Percentiles rank a stretch among this genome's conserved stretches.
phyloP scores from a whole-genome alignment of 164 flowering plant genomes.

The Vitis cinerea region DNA sequence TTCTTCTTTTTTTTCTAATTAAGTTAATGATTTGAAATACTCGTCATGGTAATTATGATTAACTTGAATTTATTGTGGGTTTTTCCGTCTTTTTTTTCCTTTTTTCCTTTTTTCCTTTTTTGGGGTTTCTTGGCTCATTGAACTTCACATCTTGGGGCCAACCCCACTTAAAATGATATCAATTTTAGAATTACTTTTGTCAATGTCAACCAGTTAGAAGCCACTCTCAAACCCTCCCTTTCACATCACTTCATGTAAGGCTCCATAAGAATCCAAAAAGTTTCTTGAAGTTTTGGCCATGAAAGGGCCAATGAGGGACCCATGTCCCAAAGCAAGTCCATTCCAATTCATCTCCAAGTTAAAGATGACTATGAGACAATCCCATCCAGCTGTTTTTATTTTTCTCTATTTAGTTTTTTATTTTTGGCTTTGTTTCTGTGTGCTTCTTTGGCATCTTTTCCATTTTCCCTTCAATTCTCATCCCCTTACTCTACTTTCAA shows the following conservation, averaged over 20 bases:
- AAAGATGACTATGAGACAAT: slow-evolving; percentile 10
- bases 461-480: not conserved
- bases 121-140: no score
- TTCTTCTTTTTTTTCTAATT: no score
- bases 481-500: not conserved
- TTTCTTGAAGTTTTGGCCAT: slow-evolving; percentile 15
- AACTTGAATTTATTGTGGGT: no score
- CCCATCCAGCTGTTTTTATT: slow-evolving; percentile 20
- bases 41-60: no score
- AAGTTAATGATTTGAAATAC: no score
- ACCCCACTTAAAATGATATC: no score
- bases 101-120: no score
- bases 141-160: no score
- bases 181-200: not conserved
- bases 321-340: slow-evolving; percentile 13
- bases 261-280: slow-evolving; percentile 21
- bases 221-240: not conserved
- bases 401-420: not conserved
- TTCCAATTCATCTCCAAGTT: not conserved
- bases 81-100: no score
- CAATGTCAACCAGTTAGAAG: not conserved
- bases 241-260: not conserved
- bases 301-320: slow-evolving; percentile 1
- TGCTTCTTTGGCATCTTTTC: no score
- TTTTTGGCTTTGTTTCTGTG: no score